These are phyloP conservation scores for Xylaria sp. DNA, from an alignment of 2,329 filamentous ascomycete genomes.

Conservation along the genomic window DNA sequence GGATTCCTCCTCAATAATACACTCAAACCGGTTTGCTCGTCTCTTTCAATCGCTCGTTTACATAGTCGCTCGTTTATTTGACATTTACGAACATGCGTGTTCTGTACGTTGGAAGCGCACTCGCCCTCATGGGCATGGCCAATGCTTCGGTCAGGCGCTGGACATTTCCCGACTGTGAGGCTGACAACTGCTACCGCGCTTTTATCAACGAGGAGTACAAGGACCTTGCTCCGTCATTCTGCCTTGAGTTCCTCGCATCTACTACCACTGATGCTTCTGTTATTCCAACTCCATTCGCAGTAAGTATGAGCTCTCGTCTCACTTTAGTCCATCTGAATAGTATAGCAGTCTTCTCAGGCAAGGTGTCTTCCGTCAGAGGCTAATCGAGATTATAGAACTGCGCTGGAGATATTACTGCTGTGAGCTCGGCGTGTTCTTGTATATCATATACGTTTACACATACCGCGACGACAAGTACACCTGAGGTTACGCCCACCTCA, in stretches of 20 bases:
- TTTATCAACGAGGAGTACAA: conserved; percentile 28
- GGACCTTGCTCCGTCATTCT: conserved; percentile 32
- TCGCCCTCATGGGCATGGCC: conserved; percentile 41
- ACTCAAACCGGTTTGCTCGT: conserved; percentile 13
- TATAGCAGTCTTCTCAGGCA: background rate
- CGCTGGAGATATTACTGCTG: conserved; percentile 25
- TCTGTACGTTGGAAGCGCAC: conserved; percentile 36
- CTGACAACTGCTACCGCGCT: conserved; percentile 34
- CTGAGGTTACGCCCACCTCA: conserved; percentile 21
- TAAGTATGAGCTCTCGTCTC: conserved; percentile 17
- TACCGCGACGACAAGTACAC: conserved; percentile 25
- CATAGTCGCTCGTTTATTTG: conserved; percentile 23
- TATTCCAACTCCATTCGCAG: conserved; percentile 36
- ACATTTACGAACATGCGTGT: conserved; percentile 40
- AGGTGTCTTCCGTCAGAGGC: background rate
- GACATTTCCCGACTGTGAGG: conserved; percentile 30
- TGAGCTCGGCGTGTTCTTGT: conserved; percentile 39
- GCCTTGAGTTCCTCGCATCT: conserved; percentile 34
- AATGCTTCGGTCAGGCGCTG: conserved; percentile 37
- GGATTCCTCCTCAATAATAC: conserved; percentile 35
- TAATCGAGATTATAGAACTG: conserved; percentile 32
- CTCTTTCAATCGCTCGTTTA: conserved; percentile 1
- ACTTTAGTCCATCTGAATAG: background rate
- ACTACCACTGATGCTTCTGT: conserved; percentile 35
- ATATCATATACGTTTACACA: conserved; percentile 36